Evolutionary conservation across 2,329 filamentous ascomycete species (phyloP), one percentile per base, ranked within the genome.

Genomic region (Hypoxylon sp.): DNA sequence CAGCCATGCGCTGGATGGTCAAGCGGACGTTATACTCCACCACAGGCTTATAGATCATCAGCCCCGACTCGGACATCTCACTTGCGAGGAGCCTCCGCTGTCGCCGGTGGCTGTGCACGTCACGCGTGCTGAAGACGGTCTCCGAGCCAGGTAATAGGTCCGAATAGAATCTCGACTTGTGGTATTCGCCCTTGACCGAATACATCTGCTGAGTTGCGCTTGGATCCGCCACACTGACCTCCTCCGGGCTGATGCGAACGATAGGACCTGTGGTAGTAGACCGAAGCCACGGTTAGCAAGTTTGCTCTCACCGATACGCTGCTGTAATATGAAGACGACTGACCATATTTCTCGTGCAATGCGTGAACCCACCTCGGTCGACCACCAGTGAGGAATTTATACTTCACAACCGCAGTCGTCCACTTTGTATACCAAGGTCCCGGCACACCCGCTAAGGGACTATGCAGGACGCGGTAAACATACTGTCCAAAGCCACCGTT

Each of bases 51-150:
- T 73, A 68, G 1, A 42, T 15, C 31, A 70, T 67, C 26, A 80
- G 60, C 0, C 72, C 72, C 0, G 67, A 69, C 40, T 76, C 76
- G 11, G 74, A 77, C 56, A 78, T 70, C 15, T 76, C 68, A 1
- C 70, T 66, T 3, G 78, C 76, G 3, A 83, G 67, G 1, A 83
- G 71, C 47, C 74, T 72, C 10, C 79, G 75, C 24, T 74, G 71
- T 1, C 68, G 67, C 7, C 76, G 70, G 64, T 82, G 76, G 24
- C 72, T 70, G 2, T 74, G 66, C 0, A 74, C 59, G 41, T 81
- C 71, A 0, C 56, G 70, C 1, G 77, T 78, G 17, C 61, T 74
- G 66, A 82, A 81, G 23, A 81, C 27, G 24, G 66, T 75, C 23
- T 69, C 37, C 9, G 50, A n/a, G 10, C 50, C 54, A 2, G 58